Evolutionary conservation across 495 filamentous ascomycete genomes (phyloP), one percentile per base, ranked within the genome.

Genomic region (Lasiosphaeriaceae sp.): DNA sequence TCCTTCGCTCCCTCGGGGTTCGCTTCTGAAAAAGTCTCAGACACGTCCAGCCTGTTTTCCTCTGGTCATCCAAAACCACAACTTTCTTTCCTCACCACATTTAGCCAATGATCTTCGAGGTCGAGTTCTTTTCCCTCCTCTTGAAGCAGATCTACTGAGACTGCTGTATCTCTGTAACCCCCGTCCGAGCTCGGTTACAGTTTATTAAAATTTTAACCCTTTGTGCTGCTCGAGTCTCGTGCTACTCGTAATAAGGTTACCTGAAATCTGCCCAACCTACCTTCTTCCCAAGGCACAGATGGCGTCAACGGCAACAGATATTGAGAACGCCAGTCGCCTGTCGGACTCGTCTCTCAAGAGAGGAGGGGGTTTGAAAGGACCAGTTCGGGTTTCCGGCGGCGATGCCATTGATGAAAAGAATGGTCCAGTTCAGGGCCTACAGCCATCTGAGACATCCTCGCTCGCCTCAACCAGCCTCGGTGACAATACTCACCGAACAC

Each of bases 111-210:
- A 61, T 56, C 44, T 77, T 75, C 60, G 66, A 67, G 19, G 62
- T 68, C 56, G 67, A 75, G 46, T 77, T 77, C 60, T 77, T 75
- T 55, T 73, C 65, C 45, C 71, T 77, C 47, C 63, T 77, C 37
- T 71, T 75, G 44, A 75, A 75, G 55, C 70, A 71, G 39, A 71
- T 72, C 11, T 52, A 64, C 46, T 66, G 53, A 66, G 26, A 9
- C 26, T 31, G 26, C 26, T 31, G 26, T 4, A 31, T 31, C 3
- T 3, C 26, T 9, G 9, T 3, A 4, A 3, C 26, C 26, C 4
- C 9, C 26, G 26, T 31, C 9, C 9, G 26, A 31, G 26, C 26
- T 31, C 9, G 26, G 26, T 9, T 31, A 47, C 19, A 45, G 6
- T 20, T 51, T 39, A 51, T n/a, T 31, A 31, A 31, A 31, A 47